These are phyloP conservation scores for Heliosperma pusillum DNA, from an alignment of 148 eudicot species.

Conservation along the genomic window DNA sequence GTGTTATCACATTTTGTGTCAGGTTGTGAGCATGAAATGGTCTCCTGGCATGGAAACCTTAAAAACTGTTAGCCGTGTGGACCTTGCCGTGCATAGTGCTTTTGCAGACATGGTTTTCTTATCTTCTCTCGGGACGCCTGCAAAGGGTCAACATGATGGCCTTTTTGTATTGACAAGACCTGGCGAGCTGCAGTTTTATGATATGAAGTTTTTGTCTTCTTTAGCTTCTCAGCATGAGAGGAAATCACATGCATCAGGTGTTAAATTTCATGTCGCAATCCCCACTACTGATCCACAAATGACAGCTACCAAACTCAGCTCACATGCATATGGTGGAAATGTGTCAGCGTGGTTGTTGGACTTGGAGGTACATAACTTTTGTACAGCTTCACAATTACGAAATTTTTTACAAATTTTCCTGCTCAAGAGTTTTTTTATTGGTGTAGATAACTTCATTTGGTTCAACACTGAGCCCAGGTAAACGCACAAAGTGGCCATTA, in stretches of 20 bases:
- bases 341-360: slow-evolving; percentile 29
- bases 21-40: slow-evolving; percentile 74
- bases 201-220: slow-evolving; percentile 38
- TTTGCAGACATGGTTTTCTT: slow-evolving; percentile 67
- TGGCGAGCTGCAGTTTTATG: slow-evolving; percentile 51
- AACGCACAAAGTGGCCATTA: slow-evolving; percentile 45
- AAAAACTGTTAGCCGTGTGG: slow-evolving; percentile 56
- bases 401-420: neutral
- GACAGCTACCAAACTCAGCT: slow-evolving; percentile 46
- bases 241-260: slow-evolving; percentile 36
- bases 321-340: slow-evolving; percentile 28
- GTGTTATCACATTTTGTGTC: slow-evolving; percentile 18
- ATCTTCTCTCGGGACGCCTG: slow-evolving; percentile 38
- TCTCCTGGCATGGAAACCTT: slow-evolving; percentile 58
- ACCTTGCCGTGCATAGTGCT: slow-evolving; percentile 51
- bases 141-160: slow-evolving; percentile 41
- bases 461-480: slow-evolving; percentile 27
- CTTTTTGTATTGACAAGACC: slow-evolving; percentile 71
- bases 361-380: slow-evolving; percentile 27
- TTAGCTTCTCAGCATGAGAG: slow-evolving; percentile 41
- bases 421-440: slow-evolving; percentile 13
- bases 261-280: slow-evolving; percentile 41
- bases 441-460: slow-evolving; percentile 32
- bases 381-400: neutral
- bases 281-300: slow-evolving; percentile 55